Evolutionary conservation across 2,329 filamentous ascomycete species (phyloP), one percentile per base, ranked within the genome.

Genomic region (Fusarium sp.): DNA sequence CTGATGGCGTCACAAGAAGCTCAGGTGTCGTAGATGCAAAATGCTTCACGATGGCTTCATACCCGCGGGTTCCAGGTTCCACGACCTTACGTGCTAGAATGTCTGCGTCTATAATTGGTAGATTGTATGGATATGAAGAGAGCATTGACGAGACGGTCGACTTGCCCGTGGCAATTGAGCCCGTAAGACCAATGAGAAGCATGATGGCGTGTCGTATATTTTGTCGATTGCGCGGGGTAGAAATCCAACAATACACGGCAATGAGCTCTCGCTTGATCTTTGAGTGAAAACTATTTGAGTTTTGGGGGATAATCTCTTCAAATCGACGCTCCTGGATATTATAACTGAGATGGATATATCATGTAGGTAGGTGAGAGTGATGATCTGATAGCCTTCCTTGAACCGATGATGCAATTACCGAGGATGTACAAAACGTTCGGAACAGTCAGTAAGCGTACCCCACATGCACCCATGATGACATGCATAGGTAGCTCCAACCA

Each of bases 111-210:
- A 99, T 90, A 72, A 99, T 87, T 74, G 96, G 94, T 64, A 99
- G 87, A 63, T 88, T 90, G 83, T 97, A 92, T 0, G 95, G 96
- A 7, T 92, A 84, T 6, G 88, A 85, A 49, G 91, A 88, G 73
- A 99, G 91, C 72, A 97, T 86, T 37, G 86, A 84, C 27, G 96
- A 97, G 55, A 97, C 94, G 70, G 95, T 99, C 43, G 95, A 97
- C 87, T 99, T 99, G 78, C 96, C 96, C 8, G 96, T 99, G 63
- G 96, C 96, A 76, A 99, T 98, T 63, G 94, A 97, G 77, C 96
- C 96, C 11, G 96, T 99, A 25, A 99, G 88, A 58, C 96, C 96
- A 73, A 99, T 94, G 75, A 99, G 89, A 47, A 98, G 88, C 96
- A 98, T 98, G 25, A 18, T 46, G 27, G 52, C 21, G 43, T 40